phyloP scores from a whole-genome alignment of 2,329 filamentous ascomycete genomes.

The Mariannaea sp. region DNA sequence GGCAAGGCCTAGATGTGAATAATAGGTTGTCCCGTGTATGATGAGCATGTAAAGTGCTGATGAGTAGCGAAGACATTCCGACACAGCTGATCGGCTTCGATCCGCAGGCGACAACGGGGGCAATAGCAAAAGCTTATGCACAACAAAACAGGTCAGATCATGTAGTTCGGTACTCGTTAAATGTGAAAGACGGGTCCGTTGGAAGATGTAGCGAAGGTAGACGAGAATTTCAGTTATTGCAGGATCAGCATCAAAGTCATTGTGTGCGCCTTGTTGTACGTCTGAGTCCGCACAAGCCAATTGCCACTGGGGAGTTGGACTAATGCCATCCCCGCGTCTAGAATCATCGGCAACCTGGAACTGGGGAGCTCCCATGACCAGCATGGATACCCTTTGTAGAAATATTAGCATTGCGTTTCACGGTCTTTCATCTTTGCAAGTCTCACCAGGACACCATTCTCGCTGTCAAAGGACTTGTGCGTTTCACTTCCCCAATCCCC shows the following conservation, averaged over 20 bases:
- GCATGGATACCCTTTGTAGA: conserved; percentile 57
- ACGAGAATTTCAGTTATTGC: conserved; percentile 45
- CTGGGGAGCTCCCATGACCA: conserved; percentile 58
- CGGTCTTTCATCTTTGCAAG: accelerated
- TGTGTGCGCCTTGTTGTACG: conserved; percentile 19
- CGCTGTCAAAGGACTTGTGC: conserved; percentile 57
- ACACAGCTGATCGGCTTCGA: conserved; percentile 30
- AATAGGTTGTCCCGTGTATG: conserved; percentile 61
- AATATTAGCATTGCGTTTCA: neutral
- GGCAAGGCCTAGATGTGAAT: conserved; percentile 52
- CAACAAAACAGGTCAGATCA: conserved; percentile 59
- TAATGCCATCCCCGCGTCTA: conserved; percentile 54
- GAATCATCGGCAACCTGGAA: conserved; percentile 57
- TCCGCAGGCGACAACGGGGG: conserved; percentile 13
- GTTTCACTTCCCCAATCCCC: conserved; percentile 53
- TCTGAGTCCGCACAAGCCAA: conserved; percentile 29
- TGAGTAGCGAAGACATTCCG: conserved; percentile 53
- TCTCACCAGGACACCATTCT: conserved; percentile 60
- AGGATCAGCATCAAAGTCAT: conserved; percentile 40
- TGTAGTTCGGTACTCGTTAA: conserved; percentile 53
- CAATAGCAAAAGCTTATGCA: conserved; percentile 53
- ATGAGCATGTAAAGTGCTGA: conserved; percentile 57
- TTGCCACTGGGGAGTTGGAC: conserved; percentile 55
- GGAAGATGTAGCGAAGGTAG: conserved; percentile 52
- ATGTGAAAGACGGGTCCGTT: conserved; percentile 33